phyloP scores from a whole-genome alignment of 2,329 filamentous ascomycete genomes.

The Chrysoporthe cubensis region DNA sequence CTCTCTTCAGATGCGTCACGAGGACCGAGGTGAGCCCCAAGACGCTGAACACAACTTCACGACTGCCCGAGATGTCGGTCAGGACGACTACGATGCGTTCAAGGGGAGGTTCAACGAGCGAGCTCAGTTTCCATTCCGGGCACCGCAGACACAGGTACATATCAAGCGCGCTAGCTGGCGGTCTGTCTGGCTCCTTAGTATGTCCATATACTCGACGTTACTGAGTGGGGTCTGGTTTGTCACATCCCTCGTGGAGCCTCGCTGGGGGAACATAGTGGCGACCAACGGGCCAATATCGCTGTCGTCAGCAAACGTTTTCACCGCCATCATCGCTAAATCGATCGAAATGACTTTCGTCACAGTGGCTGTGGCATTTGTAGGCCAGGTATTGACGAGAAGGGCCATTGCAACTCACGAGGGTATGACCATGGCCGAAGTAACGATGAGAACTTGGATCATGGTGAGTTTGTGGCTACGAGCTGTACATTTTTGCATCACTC shows the following conservation, averaged over 20 bases:
- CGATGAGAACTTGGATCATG: constrained; percentile 76
- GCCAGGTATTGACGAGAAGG: constrained; percentile 73
- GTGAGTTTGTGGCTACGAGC: constrained; percentile 32
- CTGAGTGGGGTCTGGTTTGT: constrained; percentile 70
- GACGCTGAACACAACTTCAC: neutral
- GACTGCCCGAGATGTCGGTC: neutral
- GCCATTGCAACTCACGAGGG: constrained; percentile 67
- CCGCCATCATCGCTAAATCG: constrained; percentile 73
- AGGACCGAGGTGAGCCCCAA: constrained; percentile 6
- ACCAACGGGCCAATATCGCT: constrained; percentile 58
- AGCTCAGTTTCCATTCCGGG: neutral
- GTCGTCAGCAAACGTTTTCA: constrained; percentile 68
- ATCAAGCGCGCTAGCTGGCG: constrained; percentile 48
- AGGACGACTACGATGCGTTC: constrained; percentile 20
- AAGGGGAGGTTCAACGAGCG: neutral
- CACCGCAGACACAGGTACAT: constrained; percentile 17
- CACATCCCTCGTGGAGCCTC: constrained; percentile 63
- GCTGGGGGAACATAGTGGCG: constrained; percentile 63
- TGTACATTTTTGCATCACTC: neutral
- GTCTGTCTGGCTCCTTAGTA: constrained; percentile 47
- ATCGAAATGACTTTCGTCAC: constrained; percentile 81
- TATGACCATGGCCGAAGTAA: constrained; percentile 75
- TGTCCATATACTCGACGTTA: constrained; percentile 66
- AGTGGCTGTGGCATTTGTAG: constrained; percentile 74
- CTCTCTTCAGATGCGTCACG: constrained; percentile 26